A percentile compares a stretch with the other conserved stretches of the same genome.
Conservation (phyloP, 805 yeast genomes). For the Candida awuae region DNA sequence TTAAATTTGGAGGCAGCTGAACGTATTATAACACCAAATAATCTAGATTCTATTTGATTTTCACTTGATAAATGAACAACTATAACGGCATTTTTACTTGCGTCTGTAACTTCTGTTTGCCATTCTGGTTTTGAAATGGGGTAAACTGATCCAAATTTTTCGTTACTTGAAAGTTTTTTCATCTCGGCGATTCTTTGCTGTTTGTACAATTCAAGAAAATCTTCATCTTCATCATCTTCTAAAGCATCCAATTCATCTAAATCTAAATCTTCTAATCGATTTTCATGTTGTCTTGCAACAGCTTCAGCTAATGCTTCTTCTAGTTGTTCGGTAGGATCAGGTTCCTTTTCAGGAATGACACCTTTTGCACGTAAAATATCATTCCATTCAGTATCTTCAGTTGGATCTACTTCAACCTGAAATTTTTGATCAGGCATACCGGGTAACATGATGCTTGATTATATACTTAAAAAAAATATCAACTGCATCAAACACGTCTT, state of each 20-base stretch:
- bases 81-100: constrained; percentile 59
- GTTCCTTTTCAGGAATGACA: constrained; percentile 84
- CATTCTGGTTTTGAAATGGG: constrained; percentile 87
- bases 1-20: constrained; percentile 58
- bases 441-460: constrained; percentile 1
- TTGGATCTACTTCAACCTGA: constrained; percentile 85
- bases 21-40: constrained; percentile 51
- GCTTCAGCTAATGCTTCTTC: constrained; percentile 88
- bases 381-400: constrained; percentile 98
- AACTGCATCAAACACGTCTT: not conserved
- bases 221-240: constrained; percentile 92
- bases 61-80: constrained; percentile 69
- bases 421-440: constrained; percentile 42
- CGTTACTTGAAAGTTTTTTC: constrained; percentile 43
- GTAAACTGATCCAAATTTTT: constrained; percentile 65
- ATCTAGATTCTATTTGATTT: constrained; percentile 63
- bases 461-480: not conserved
- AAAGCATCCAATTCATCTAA: constrained; percentile 77
- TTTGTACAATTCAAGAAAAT: constrained; percentile 71
- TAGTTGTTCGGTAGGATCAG: constrained; percentile 77
- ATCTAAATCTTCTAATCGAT: constrained; percentile 68
- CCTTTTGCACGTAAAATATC: constrained; percentile 88
- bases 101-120: constrained; percentile 74
- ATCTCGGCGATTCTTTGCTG: constrained; percentile 72
- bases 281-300: constrained; percentile 67